Conservation (phyloP, 225 moss, liverwort and hornwort species). For the Rhytidiadelphus loreus region DNA sequence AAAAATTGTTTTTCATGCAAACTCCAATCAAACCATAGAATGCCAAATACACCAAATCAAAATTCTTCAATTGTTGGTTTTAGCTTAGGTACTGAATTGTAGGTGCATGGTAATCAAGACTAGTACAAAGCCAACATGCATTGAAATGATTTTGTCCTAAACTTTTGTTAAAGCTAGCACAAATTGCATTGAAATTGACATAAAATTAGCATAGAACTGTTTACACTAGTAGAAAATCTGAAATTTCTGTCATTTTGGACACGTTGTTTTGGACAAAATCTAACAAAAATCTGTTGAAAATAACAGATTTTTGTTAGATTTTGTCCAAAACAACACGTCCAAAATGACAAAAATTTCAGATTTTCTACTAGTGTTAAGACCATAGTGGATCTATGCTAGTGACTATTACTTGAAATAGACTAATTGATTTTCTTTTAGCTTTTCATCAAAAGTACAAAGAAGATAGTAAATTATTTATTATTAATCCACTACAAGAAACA, state of each 20-base stretch:
- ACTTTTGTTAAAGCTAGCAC: accelerated
- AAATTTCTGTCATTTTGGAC: too few species aligned
- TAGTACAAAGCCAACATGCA: too few species aligned
- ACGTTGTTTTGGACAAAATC: too few species aligned
- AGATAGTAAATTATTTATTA: neutral
- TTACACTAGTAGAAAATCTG: too few species aligned
- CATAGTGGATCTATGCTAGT: accelerated
- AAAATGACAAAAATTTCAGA: too few species aligned
- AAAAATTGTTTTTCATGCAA: neutral
- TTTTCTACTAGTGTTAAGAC: too few species aligned
- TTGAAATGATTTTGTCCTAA: neutral
- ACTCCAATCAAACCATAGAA: neutral
- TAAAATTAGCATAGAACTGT: neutral
- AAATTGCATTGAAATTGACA: neutral
- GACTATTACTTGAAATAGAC: neutral
- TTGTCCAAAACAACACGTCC: too few species aligned
- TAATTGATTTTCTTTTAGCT: too few species aligned
- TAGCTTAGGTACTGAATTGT: neutral
- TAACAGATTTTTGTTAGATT: too few species aligned
- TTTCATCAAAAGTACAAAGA: neutral
- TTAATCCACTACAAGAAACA: too few species aligned
- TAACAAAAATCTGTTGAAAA: too few species aligned
- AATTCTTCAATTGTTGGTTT: neutral
- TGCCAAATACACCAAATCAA: neutral
- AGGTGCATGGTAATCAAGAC: neutral